These are phyloP conservation scores for Apium graveolens DNA, from an alignment of 129 eudicot species.

Conservation along the genomic window DNA sequence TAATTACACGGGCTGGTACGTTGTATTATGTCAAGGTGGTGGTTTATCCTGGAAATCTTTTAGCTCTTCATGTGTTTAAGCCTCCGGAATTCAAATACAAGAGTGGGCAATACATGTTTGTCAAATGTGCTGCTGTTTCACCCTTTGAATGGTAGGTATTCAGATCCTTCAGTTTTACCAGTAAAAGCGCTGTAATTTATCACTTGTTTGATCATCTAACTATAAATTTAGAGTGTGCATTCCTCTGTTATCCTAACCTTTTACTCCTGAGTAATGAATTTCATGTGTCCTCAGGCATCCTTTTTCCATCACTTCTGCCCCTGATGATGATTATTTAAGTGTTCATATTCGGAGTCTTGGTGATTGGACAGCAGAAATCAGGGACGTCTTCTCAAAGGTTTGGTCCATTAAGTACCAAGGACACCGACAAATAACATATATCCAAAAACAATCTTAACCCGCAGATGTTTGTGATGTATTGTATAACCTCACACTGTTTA, in stretches of 20 bases:
- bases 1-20: not conserved
- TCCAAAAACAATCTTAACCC: not conserved
- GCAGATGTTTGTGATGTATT: not conserved
- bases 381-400: conserved; percentile 65
- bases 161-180: conserved; percentile 6
- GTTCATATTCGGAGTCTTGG: conserved; percentile 84
- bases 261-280: not conserved
- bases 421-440: not conserved
- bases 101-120: conserved; percentile 85
- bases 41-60: conserved; percentile 69
- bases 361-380: conserved; percentile 80
- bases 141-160: conserved; percentile 76
- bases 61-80: conserved; percentile 75
- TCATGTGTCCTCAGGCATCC: conserved; percentile 61
- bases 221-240: not conserved
- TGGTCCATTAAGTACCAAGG: not conserved
- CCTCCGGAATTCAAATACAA: conserved; percentile 67
- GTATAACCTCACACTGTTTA: not conserved
- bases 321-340: conserved; percentile 71
- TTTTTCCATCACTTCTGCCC: conserved; percentile 85
- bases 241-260: not conserved
- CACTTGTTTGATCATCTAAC: not conserved
- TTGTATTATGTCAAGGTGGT: conserved; percentile 33
- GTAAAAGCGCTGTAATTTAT: not conserved
- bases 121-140: conserved; percentile 79